phyloP scores from a whole-genome alignment of 805 yeast genomes.

The Saccharomycopsis sp. region DNA sequence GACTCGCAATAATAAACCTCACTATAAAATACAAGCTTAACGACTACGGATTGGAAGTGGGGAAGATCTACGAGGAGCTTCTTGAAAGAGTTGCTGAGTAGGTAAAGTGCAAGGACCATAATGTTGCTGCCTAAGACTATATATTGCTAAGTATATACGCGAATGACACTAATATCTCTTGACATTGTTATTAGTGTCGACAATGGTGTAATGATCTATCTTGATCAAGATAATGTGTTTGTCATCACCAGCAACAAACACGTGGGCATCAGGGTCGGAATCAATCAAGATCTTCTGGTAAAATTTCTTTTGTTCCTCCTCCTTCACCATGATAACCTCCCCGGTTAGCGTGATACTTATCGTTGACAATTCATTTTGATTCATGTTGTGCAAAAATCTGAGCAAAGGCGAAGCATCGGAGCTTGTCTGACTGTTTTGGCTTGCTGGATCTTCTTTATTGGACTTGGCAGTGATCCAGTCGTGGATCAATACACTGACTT shows the following conservation, averaged over 20 bases:
- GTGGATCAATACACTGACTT: constrained; percentile 78
- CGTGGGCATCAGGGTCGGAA: constrained; percentile 51
- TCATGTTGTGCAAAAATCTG: constrained; percentile 64
- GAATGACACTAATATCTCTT: constrained; percentile 23
- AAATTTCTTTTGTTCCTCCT: constrained; percentile 37
- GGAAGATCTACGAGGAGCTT: constrained; percentile 37
- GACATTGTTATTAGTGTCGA: constrained; percentile 67
- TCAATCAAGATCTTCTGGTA: constrained; percentile 52
- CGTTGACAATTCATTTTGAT: constrained; percentile 71
- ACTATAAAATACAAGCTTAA: constrained; percentile 31
- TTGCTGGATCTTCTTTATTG: constrained; percentile 25
- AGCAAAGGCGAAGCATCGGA: constrained; percentile 38
- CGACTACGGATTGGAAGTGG: constrained; percentile 40
- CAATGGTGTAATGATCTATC: constrained; percentile 64
- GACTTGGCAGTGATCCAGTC: constrained; percentile 73
- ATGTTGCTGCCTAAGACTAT: no score
- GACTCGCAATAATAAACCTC: constrained; percentile 34
- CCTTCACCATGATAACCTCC: constrained; percentile 47
- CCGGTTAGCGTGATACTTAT: constrained; percentile 82
- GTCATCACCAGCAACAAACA: constrained; percentile 58
- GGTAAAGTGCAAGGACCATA: neutral
- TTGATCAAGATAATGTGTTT: constrained; percentile 60
- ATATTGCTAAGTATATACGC: neutral
- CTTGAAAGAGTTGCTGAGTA: constrained; percentile 29
- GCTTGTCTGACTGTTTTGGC: constrained; percentile 21